Conservation (phyloP, 257 asterid species). For the Ballota nigra region DNA sequence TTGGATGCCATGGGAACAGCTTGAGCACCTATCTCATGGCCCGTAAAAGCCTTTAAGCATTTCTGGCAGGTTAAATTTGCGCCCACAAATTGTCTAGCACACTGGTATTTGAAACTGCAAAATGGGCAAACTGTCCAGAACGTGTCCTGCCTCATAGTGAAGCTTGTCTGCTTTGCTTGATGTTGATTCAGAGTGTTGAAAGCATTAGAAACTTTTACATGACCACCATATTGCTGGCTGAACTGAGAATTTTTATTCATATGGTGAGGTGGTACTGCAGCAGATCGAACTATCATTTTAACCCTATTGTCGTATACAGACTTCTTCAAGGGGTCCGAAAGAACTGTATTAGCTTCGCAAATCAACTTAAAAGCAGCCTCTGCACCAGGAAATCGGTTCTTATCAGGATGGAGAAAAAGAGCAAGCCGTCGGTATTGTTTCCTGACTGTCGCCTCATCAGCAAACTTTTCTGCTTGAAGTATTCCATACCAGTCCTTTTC, state of each 20-base stretch:
- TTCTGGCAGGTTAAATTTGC: conserved; percentile 41
- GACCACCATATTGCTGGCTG: conserved; percentile 34
- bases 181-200: conserved; percentile 36
- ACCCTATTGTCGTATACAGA: conserved; percentile 49
- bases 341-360: conserved; percentile 71
- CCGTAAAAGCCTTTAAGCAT: conserved; percentile 40
- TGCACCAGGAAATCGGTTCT: conserved; percentile 83
- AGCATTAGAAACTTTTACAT: conserved; percentile 36
- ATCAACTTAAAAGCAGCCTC: conserved; percentile 88
- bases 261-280: conserved; percentile 44
- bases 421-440: conserved; percentile 81
- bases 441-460: conserved; percentile 59
- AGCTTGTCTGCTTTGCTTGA: conserved; percentile 34
- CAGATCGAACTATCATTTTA: conserved; percentile 34
- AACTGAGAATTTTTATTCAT: conserved; percentile 30
- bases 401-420: conserved; percentile 83
- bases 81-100: conserved; percentile 32
- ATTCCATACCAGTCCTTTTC: conserved; percentile 81
- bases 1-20: conserved; percentile 16
- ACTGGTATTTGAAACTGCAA: conserved; percentile 48
- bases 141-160: conserved; percentile 28
- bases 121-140: conserved; percentile 66
- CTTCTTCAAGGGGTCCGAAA: conserved; percentile 60
- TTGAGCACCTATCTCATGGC: conserved; percentile 42
- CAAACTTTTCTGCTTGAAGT: conserved; percentile 58